Conservation (phyloP, 768 basidiomycete genomes). For the Termitomyces sp. region DNA sequence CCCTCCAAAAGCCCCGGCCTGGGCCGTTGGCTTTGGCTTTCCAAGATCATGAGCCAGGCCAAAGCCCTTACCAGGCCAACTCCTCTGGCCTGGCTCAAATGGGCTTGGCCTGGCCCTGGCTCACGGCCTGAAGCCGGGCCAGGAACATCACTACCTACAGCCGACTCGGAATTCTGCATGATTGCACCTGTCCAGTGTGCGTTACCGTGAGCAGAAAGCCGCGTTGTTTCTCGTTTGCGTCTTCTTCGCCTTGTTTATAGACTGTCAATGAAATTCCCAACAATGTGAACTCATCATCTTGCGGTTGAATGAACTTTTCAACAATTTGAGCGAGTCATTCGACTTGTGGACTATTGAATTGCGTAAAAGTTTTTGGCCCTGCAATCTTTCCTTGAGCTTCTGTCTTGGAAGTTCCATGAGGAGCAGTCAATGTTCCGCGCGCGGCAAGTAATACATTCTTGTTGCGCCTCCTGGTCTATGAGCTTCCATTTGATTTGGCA, state of each 20-base stretch:
- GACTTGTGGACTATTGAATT: neutral
- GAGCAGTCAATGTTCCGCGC: neutral
- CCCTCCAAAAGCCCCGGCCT: no score
- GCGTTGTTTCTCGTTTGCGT: neutral
- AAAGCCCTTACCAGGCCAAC: no score
- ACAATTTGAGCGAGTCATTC: neutral
- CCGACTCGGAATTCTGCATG: neutral
- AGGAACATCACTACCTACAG: no score
- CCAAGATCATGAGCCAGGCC: no score
- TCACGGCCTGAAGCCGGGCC: no score
- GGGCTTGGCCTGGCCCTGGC: no score
- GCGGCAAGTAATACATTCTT: neutral
- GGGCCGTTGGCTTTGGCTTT: no score
- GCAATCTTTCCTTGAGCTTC: neutral
- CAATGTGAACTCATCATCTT: neutral
- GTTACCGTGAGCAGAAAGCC: neutral
- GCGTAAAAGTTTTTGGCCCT: neutral
- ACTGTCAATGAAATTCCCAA: no score
- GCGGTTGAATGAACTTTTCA: no score
- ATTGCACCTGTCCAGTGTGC: no score
- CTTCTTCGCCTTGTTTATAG: neutral
- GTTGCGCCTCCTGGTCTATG: neutral
- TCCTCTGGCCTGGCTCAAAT: no score
- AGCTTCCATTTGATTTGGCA: neutral
- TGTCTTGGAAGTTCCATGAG: no score